Percentiles rank a stretch among this genome's conserved stretches.
Evolutionary conservation across 345 rosid species (phyloP).

Genomic region (Dipteronia dyeriana): DNA sequence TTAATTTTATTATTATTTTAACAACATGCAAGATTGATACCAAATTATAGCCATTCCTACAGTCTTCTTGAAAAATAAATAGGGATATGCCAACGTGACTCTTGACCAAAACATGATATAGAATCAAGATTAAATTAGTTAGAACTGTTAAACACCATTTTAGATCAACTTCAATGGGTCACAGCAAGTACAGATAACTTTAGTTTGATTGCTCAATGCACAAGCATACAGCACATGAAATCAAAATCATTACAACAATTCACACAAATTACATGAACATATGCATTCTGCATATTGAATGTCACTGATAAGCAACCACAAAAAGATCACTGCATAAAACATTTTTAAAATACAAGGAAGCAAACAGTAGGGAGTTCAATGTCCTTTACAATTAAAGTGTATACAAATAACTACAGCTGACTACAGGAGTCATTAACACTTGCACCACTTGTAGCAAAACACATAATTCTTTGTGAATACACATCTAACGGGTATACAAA

Average conservation of each 20-base stretch:
- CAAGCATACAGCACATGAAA: background rate
- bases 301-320: background rate
- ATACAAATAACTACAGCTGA: no score
- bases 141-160: background rate
- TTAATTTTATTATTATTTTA: background rate
- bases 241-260: background rate
- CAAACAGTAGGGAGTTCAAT: background rate
- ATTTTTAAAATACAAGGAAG: background rate
- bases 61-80: background rate
- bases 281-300: background rate
- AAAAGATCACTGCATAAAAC: background rate
- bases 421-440: no score
- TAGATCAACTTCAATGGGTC: background rate
- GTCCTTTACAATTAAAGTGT: no score
- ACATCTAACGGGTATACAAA: no score
- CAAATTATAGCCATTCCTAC: background rate
- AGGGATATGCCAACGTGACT: background rate
- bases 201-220: background rate
- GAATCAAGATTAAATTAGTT: background rate
- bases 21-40: background rate
- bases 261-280: background rate
- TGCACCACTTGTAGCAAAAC: no score
- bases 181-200: background rate
- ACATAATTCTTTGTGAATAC: no score
- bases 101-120: background rate